Conservation (phyloP, 192 early-diverging fungal genomes). For the Umbelopsis vinacea region DNA sequence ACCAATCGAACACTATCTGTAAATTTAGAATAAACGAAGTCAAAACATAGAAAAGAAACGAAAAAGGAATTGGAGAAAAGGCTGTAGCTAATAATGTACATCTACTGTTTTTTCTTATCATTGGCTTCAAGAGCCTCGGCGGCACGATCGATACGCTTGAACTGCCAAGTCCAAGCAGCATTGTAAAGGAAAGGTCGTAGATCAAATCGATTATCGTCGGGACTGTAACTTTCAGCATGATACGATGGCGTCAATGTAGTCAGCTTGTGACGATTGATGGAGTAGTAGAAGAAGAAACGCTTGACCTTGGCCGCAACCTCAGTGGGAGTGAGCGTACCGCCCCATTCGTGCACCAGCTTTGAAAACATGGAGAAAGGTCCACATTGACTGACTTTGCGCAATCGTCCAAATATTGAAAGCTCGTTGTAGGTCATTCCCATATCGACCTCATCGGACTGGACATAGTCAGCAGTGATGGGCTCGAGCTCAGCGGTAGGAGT, state of each 20-base stretch:
- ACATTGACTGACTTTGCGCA: slow-evolving; percentile 85
- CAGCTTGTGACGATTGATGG: slow-evolving; percentile 99
- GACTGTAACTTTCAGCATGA: slow-evolving; percentile 93
- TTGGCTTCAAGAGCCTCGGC: slow-evolving; percentile 49
- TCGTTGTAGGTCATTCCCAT: slow-evolving; percentile 99
- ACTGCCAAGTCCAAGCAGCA: slow-evolving; percentile 93
- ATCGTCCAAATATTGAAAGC: slow-evolving; percentile 85
- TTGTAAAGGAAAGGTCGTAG: slow-evolving; percentile 96
- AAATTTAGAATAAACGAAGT: background rate
- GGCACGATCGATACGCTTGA: slow-evolving; percentile 76
- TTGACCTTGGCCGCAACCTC: slow-evolving; percentile 93
- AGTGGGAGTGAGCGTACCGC: slow-evolving; percentile 55
- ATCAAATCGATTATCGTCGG: slow-evolving; percentile 98
- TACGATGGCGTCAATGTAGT: slow-evolving; percentile 95
- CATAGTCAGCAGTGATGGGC: slow-evolving; percentile 81
- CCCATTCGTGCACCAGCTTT: slow-evolving; percentile 85
- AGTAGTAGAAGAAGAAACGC: slow-evolving; percentile 94
- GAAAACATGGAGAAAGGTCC: slow-evolving; percentile 97
- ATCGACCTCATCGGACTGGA: slow-evolving; percentile 92
- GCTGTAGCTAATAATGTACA: background rate
- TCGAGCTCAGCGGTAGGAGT: slow-evolving; percentile 96
- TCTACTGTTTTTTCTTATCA: slow-evolving; percentile 6
- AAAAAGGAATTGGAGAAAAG: background rate
- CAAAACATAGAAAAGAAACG: too few relatives aligned
- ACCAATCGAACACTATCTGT: background rate